Evolutionary conservation across 345 rosid genomes (phyloP).

Genomic region (Eucalyptus victrix): DNA sequence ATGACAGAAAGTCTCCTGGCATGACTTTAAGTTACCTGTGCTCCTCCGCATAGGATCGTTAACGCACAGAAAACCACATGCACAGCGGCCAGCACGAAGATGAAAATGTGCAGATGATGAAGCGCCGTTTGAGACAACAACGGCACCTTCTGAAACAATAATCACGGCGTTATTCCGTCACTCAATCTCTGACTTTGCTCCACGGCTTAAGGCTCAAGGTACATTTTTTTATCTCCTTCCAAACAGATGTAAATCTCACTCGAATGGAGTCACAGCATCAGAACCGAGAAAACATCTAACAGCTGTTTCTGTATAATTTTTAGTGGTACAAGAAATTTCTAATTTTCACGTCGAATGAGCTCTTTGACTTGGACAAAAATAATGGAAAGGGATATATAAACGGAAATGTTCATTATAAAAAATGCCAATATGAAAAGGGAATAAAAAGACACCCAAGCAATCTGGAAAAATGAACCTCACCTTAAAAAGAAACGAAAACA

Average conservation of each 20-base stretch:
- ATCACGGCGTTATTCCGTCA: neutral
- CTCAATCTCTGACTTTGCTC: neutral
- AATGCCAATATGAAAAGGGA: fast-evolving
- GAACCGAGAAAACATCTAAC: neutral
- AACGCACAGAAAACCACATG: slow-evolving; percentile 72
- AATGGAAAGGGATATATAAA: too few species aligned
- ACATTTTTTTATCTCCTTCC: neutral
- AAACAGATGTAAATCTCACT: neutral
- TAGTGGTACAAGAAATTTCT: neutral
- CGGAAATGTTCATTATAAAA: too few species aligned
- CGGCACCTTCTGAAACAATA: slow-evolving; percentile 32
- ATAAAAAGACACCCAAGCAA: too few species aligned
- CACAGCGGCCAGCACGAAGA: slow-evolving; percentile 62
- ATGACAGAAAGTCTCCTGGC: neutral
- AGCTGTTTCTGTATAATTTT: neutral
- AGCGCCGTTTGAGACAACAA: slow-evolving; percentile 51
- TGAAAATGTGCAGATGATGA: slow-evolving; percentile 80
- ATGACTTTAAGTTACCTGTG: slow-evolving; percentile 27
- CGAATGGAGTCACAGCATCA: neutral
- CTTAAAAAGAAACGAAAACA: neutral
- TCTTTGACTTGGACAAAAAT: neutral
- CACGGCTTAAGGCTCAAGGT: neutral
- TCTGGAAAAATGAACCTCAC: neutral
- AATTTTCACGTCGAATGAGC: neutral
- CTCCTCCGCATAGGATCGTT: slow-evolving; percentile 67